These are phyloP conservation scores for Moesziomyces sp. DNA, from an alignment of 1,284 basidiomycete genomes.

Conservation along the genomic window DNA sequence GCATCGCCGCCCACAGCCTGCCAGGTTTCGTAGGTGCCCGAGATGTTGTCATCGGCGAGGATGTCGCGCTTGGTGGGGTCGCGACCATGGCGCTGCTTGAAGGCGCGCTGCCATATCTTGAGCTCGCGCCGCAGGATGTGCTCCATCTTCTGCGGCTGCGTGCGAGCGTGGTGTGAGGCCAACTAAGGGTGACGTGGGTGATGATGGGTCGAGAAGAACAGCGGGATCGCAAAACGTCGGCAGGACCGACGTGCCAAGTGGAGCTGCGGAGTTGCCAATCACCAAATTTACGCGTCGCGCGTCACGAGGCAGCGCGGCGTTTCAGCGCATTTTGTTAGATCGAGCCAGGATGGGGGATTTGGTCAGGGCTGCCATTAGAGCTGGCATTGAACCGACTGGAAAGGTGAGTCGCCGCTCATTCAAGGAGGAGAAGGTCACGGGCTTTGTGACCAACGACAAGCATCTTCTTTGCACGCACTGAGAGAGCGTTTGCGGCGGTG, in stretches of 20 bases:
- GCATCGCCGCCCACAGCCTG: slow-evolving; percentile 42
- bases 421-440: too few species aligned
- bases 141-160: slow-evolving; percentile 31
- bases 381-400: too few species aligned
- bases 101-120: slow-evolving; percentile 45
- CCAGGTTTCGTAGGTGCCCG: slow-evolving; percentile 58
- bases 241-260: too few species aligned
- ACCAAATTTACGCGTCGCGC: background rate
- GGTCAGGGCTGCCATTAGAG: too few species aligned
- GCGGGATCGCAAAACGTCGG: too few species aligned
- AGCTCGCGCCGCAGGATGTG: slow-evolving; percentile 45
- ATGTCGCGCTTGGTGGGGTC: slow-evolving; percentile 60
- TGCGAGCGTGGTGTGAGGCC: too few species aligned
- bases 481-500: too few species aligned
- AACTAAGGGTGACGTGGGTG: too few species aligned
- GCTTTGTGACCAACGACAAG: background rate
- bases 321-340: background rate
- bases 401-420: too few species aligned
- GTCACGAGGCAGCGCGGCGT: too few species aligned
- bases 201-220: background rate
- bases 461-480: background rate
- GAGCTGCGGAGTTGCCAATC: background rate
- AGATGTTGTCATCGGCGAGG: slow-evolving; percentile 46
- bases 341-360: too few species aligned
- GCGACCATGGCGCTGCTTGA: slow-evolving; percentile 49